phyloP scores from a whole-genome alignment of 2,329 filamentous ascomycete species.

The Cladophialophora carrionii region DNA sequence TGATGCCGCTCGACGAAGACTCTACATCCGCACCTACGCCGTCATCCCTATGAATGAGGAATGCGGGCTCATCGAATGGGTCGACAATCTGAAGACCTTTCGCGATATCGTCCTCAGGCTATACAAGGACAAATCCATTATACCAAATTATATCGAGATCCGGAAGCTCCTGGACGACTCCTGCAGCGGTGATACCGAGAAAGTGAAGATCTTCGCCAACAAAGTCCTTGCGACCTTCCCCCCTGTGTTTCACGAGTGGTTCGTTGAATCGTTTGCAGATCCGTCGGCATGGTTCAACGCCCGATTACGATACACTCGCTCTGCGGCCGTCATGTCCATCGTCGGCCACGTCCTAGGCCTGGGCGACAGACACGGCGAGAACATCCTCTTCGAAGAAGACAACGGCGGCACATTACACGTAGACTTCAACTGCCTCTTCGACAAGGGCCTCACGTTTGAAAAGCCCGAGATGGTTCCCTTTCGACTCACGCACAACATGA shows the following conservation, averaged over 20 bases:
- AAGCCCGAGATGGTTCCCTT: slow-evolving; percentile 96
- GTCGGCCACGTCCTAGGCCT: slow-evolving; percentile 91
- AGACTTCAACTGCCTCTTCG: slow-evolving; percentile 99
- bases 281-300: slow-evolving; percentile 91
- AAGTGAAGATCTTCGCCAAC: slow-evolving; percentile 57
- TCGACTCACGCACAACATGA: slow-evolving; percentile 97
- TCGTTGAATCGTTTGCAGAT: slow-evolving; percentile 90
- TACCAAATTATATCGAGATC: slow-evolving; percentile 67
- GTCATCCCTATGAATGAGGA: slow-evolving; percentile 97
- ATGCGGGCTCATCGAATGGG: slow-evolving; percentile 98
- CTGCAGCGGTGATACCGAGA: slow-evolving; percentile 52
- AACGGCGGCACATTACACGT: slow-evolving; percentile 96
- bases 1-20: slow-evolving; percentile 82
- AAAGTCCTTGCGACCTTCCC: slow-evolving; percentile 64
- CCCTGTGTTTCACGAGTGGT: slow-evolving; percentile 89
- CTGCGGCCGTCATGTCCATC: slow-evolving; percentile 99
- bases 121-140: slow-evolving; percentile 74
- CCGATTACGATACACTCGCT: slow-evolving; percentile 84
- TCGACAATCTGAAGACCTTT: slow-evolving; percentile 91
- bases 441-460: slow-evolving; percentile 93
- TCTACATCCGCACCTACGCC: slow-evolving; percentile 96
- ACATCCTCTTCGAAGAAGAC: slow-evolving; percentile 90
- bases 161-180: slow-evolving; percentile 65
- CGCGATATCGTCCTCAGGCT: slow-evolving; percentile 83
- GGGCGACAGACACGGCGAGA: slow-evolving; percentile 95